Base-by-base conservation (phyloP, 2,329 filamentous ascomycete genomes). In the Stylonectria norvegica region DNA sequence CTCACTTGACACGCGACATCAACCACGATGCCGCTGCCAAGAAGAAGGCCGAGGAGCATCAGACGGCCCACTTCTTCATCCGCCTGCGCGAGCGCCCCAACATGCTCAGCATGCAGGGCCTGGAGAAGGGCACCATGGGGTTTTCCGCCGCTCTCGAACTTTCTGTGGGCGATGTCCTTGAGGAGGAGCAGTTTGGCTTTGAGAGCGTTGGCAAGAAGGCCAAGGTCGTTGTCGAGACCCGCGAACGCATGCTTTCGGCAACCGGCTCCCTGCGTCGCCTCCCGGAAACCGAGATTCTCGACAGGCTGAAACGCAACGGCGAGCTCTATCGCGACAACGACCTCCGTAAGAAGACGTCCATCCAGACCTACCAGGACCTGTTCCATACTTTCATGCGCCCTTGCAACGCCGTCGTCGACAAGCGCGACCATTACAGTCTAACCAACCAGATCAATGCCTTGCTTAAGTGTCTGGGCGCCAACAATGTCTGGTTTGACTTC, bases 401-500 rank as follows among this genome's bases (percentile, higher is more conserved):
- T 2, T 73, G 75, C 31, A 75, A 68, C 35, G 73, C 65, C 49
- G 72, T 73, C 42, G 75, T 75, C 45, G 81, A 77, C 63, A 73
- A 67, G 56, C 68, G 71, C 20, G 75, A 83, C 52, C 78, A 76
- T 4, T 76, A 78, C 53, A 78, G 83, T 38, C 66, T 89, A 15
- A 73, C 81, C 30, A 80, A 85, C 23, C 85, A 89, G 57, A 86
- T 88, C 40, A 72, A 82, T 49, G 76, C 80, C 4, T 65, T 89
- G 14, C 72, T 88, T 32, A 79, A 79, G 56, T 76, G 84, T 8
- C 70, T 89, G 31, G 77, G 75, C 1, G 67, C 78, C 6, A 73
- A 80, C 38, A 82, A 83, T 40, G 76, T 86, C 32, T 89, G 85
- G 85, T 75, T 85, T 36, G 83, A 89, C 61, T 85, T 89, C 49